Base-by-base conservation (phyloP, 2,329 filamentous ascomycete genomes). In the Ophiostoma perfectum region DNA sequence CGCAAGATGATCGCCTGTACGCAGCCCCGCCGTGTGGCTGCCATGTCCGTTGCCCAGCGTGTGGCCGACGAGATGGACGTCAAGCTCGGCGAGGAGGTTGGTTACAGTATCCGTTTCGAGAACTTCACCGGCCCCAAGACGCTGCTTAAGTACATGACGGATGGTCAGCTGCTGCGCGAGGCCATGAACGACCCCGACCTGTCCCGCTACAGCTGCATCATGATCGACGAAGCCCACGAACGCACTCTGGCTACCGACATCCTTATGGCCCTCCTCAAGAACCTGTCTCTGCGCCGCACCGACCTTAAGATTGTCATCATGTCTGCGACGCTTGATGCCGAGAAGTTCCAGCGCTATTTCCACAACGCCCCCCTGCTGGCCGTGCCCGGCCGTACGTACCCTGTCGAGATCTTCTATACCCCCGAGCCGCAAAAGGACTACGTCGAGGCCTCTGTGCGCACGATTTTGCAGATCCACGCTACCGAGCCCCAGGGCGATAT, bases 261-360 rank as follows among this genome's bases (percentile, higher is more conserved):
- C 71, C 83, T 99, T 69, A 98, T 99, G 91, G 95, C 93, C 68
- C 84, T 99, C 70, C 82, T 99, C 70, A 99, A 99, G 81, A 91
- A 96, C 76, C 89, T 98, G 58, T 88, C 93, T 45, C 79, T 84
- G 74, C 87, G 93, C 74, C 86, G 95, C 70, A 86, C 91, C 4
- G 95, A 99, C 78, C 83, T 99, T 75, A 99, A 99, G 82, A 91
- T 99, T 75, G 95, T 99, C 76, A 95, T 99, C 84, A 99, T 98
- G 88, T 98, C 94, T 76, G 95, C 95, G 70, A 99, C 95, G 9
- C 86, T 99, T 67, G 95, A 99, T 80, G 95, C 95, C 5, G 90
- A 97, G 76, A 99, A 99, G 80, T 99, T 99, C 78, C 95, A 98
- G 79, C 89, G 88, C 70, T 99, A 99, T 81, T 99, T 99, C 82